Evolutionary conservation across 1,284 basidiomycete genomes (phyloP), one percentile per base, ranked within the genome.

Genomic region (Grifola frondosa): DNA sequence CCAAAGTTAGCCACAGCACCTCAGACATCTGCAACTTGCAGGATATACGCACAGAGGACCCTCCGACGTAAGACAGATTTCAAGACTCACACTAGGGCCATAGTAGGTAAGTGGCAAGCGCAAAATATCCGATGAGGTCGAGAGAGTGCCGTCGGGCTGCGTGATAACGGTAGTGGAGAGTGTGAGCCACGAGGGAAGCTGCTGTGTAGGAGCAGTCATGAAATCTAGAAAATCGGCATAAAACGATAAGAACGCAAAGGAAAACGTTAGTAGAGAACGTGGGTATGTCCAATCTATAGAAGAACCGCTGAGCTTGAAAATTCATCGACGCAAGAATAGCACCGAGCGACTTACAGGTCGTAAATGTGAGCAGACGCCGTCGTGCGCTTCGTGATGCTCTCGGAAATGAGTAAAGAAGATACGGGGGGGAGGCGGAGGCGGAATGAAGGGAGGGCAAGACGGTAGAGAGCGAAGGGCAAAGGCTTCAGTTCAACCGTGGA

Each of bases 101-200:
- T 77, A 85, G 62, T 88, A 88, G 2, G 84, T 87, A 49, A 85
- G 65, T 38, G 84, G 81, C 40, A 87, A 57, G 48, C 69, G 74
- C 29, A 84, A 65, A 40, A 71, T 75, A 5, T 70, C 73, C 30
- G 71, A 69, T 13, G 80, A 81, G 30, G 74, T 69, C 31, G 75
- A 61, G 38, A 77, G 69, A 21, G 61, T 61, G 37, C 81, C 81
- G 40, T 66, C 66, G 3, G 68, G 63, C 56, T 78, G 67, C 7
- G 78, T 78, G 39, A 78, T 56, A 30, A 76, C 61, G 12, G 75
- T 67, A 19, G 71, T 67, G 21, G 75, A 68, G 17, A 77, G 68
- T 2, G 81, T 77, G 50, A 85, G 65, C 84, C 84, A 87, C 24
- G 82, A 68, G 32, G 84, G 84, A 36, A 78, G 70, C 47, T 70